phyloP scores from a whole-genome alignment of 1,139 yeast genomes.

The Scheffersomyces segobiensis region DNA sequence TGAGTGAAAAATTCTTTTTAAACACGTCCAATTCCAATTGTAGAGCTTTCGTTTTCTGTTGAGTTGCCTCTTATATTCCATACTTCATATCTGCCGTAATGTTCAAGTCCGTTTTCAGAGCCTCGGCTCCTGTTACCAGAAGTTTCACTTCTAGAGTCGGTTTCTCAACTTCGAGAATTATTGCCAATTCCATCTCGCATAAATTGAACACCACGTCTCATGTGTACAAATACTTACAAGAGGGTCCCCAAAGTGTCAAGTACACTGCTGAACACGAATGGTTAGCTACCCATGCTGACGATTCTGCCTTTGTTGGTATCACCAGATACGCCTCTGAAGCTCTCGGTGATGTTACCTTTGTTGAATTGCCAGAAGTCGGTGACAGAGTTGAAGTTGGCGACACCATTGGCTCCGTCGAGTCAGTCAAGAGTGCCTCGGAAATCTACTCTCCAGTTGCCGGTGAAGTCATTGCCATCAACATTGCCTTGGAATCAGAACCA shows the following conservation, averaged over 20 bases:
- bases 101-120: conserved; percentile 9
- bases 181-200: conserved; percentile 44
- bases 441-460: conserved; percentile 88
- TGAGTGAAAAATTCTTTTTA: not conserved
- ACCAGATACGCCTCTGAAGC: conserved; percentile 96
- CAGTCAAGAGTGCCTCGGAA: conserved; percentile 93
- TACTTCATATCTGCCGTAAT: not conserved
- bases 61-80: not conserved
- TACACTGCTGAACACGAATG: conserved; percentile 95
- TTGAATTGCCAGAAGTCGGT: conserved; percentile 85
- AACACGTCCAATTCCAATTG: not conserved
- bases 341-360: conserved; percentile 94
- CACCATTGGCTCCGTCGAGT: conserved; percentile 87
- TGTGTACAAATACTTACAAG: conserved; percentile 50
- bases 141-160: conserved; percentile 10
- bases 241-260: conserved; percentile 55
- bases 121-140: conserved; percentile 3
- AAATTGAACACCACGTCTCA: conserved; percentile 52
- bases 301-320: conserved; percentile 84
- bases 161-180: conserved; percentile 13
- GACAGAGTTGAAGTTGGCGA: conserved; percentile 71
- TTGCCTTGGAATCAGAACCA: conserved; percentile 65
- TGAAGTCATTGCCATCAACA: conserved; percentile 72
- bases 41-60: not conserved
- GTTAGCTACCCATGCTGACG: conserved; percentile 84